Base-by-base conservation (phyloP, 441 rosid genomes). In the Jatropha multifida region DNA sequence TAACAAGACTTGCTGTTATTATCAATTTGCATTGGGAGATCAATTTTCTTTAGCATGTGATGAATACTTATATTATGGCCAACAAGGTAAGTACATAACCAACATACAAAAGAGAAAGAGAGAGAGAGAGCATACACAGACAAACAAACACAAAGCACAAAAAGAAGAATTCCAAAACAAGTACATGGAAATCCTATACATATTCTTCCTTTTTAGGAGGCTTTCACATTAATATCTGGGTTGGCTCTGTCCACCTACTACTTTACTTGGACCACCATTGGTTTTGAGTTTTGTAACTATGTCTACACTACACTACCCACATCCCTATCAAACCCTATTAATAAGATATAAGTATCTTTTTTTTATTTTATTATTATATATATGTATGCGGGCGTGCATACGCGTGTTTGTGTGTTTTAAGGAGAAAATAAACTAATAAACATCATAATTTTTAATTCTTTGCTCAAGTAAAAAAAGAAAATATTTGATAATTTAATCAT, bases 101-200 rank as follows among this genome's bases (percentile, higher is more conserved):
- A 20, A 72, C 52, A 64, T 41, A 32, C 32, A 32, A 32, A 32
- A 32, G 32, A 32, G 32, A 32, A 1, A 32, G 32, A 32, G 32
- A 55, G 42, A 26, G 44, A 48, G 59, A 60, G 41, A 38, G 27
- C 18, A 32, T 44, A 44, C 48, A 44, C 10, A 44, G 1, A 44
- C 48, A 42, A 42, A 27, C 10, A 10, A 46, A 74, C 88, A 81
- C 89, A 72, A 79, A 87, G 66, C 90, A 89, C 88, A 80, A 87
- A 84, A 81, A 79, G 78, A 66, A 81, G 86, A 84, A 85, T 82
- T 78, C 83, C 86, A 81, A 80, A 84, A 81, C 71, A 75, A 67
- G 48, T 37, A 51, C 77, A 70, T 51, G 54, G 62, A 76, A 75
- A 69, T 67, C 56, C 74, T 78, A 74, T 65, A 20, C 72, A 74